phyloP scores from a whole-genome alignment of 169 alveolate genomes.

The Eimeria mitis region DNA sequence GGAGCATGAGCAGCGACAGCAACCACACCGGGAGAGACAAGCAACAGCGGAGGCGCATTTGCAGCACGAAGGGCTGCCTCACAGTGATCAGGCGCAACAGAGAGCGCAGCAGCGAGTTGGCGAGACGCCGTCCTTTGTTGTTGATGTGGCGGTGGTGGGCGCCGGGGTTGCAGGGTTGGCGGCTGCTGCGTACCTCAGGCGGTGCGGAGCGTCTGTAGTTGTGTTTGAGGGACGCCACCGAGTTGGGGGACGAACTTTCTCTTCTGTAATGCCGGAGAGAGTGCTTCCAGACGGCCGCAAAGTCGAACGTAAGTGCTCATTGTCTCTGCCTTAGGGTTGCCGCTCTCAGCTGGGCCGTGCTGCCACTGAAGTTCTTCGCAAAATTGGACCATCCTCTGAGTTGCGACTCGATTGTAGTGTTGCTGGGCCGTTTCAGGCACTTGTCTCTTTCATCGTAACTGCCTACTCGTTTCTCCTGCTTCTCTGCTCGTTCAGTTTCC shows the following conservation, averaged over 20 bases:
- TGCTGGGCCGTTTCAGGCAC: not conserved
- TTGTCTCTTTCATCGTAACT: not conserved
- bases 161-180: slow-evolving; percentile 84
- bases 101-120: slow-evolving; percentile 36
- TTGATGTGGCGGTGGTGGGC: slow-evolving; percentile 80
- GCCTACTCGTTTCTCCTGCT: not conserved
- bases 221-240: slow-evolving; percentile 78
- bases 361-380: not conserved
- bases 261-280: slow-evolving; percentile 79
- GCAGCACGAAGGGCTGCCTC: not conserved
- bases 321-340: not conserved
- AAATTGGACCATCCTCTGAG: not conserved
- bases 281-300: slow-evolving; percentile 79
- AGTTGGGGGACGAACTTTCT: slow-evolving; percentile 83
- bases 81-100: not conserved
- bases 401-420: not conserved
- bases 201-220: slow-evolving; percentile 81
- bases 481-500: not conserved
- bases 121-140: slow-evolving; percentile 19
- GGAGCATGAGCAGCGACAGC: slow-evolving; percentile 8
- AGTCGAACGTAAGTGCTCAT: slow-evolving; percentile 56
- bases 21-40: slow-evolving; percentile 3
- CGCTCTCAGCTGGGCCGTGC: not conserved
- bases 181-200: slow-evolving; percentile 81
- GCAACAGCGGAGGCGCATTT: not conserved